Percentiles rank a stretch among this genome's conserved stretches.
Conservation (phyloP, 352 stramenopile species). For the Phytopythium ostracodes region DNA sequence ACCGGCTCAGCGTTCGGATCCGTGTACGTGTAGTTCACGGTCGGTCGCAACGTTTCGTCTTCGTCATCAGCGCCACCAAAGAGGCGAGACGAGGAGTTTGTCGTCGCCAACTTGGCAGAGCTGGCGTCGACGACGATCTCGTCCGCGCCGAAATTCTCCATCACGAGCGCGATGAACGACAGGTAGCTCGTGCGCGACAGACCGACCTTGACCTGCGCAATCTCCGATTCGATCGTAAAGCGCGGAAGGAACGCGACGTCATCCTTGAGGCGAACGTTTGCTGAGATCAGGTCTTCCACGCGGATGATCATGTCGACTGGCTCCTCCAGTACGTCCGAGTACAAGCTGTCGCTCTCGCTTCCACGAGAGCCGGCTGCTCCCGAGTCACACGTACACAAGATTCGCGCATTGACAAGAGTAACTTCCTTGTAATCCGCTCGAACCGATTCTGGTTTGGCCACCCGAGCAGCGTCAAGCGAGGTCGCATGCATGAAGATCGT, state of each 20-base stretch:
- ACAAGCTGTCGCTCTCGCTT: slow-evolving; percentile 14
- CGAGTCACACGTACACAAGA: slow-evolving; percentile 26
- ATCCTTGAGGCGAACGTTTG: slow-evolving; percentile 31
- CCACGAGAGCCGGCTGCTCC: neutral
- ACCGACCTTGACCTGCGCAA: slow-evolving; percentile 23
- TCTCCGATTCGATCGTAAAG: slow-evolving; percentile 51
- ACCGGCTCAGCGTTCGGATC: slow-evolving; percentile 60
- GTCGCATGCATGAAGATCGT: slow-evolving; percentile 14
- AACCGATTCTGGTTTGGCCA: slow-evolving; percentile 2
- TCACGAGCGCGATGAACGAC: slow-evolving; percentile 52
- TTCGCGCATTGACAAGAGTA: slow-evolving; percentile 47
- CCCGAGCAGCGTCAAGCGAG: slow-evolving; percentile 15
- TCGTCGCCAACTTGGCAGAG: slow-evolving; percentile 1
- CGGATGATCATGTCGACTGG: slow-evolving; percentile 53
- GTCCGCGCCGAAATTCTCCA: slow-evolving; percentile 75
- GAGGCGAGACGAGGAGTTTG: slow-evolving; percentile 1
- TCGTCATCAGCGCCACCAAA: slow-evolving; percentile 11
- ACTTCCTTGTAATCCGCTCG: slow-evolving; percentile 37
- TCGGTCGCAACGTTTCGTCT: slow-evolving; percentile 36
- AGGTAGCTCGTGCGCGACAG: slow-evolving; percentile 51
- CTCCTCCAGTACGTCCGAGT: slow-evolving; percentile 31
- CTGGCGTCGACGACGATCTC: slow-evolving; percentile 21
- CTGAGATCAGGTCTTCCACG: slow-evolving; percentile 65
- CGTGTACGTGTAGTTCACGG: slow-evolving; percentile 67
- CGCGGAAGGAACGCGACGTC: slow-evolving; percentile 42